Evolutionary conservation across 805 yeast genomes (phyloP).

Genomic region (Torulaspora gathmanii): DNA sequence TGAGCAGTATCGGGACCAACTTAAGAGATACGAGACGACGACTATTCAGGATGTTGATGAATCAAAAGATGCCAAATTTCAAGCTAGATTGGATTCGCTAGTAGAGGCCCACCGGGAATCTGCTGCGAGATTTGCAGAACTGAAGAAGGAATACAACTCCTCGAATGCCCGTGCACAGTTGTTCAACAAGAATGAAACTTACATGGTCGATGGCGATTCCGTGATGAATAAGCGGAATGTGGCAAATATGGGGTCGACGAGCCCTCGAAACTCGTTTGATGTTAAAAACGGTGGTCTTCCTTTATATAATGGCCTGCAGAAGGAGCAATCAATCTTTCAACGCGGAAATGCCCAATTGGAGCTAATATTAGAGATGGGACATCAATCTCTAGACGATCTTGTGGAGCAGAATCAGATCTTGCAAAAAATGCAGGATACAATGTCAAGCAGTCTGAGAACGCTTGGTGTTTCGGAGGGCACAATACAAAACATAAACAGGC

Average conservation of each 20-base stretch:
- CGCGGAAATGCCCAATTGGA: conserved; percentile 81
- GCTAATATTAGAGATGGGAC: conserved; percentile 85
- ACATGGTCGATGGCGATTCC: conserved; percentile 27
- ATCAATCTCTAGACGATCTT: conserved; percentile 76
- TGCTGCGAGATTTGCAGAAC: conserved; percentile 32
- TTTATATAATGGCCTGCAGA: conserved; percentile 58
- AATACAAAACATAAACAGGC: conserved; percentile 68
- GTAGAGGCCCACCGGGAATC: conserved; percentile 37
- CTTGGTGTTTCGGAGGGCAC: conserved; percentile 86
- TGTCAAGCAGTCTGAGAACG: conserved; percentile 67
- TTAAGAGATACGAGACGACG: conserved; percentile 54
- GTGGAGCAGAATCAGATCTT: conserved; percentile 78
- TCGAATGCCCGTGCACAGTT: conserved; percentile 27
- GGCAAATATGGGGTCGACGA: conserved; percentile 21
- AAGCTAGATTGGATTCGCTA: conserved; percentile 58
- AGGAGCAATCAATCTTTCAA: conserved; percentile 59
- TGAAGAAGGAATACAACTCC: conserved; percentile 31
- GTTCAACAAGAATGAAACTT: conserved; percentile 20
- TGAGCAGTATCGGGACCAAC: conserved; percentile 44
- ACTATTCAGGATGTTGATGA: conserved; percentile 34
- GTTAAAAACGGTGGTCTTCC: conserved; percentile 37
- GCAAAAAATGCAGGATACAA: conserved; percentile 51
- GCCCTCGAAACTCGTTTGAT: conserved; percentile 33
- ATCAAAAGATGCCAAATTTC: conserved; percentile 42
- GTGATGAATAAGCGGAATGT: conserved; percentile 34